Base-by-base conservation (phyloP, 2,329 filamentous ascomycete genomes). In the Ophiostoma himal-ulmi region DNA sequence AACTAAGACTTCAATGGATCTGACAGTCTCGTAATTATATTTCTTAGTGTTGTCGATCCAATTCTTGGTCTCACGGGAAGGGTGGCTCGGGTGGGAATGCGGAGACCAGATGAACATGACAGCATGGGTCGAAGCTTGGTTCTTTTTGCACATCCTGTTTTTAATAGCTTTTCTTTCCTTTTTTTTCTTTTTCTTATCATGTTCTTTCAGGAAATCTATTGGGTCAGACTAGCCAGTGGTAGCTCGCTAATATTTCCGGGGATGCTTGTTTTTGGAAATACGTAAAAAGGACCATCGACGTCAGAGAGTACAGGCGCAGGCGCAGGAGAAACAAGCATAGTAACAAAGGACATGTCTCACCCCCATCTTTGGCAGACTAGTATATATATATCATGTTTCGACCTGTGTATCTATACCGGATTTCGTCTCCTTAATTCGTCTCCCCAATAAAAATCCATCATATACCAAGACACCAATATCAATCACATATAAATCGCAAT, bases 401-500 rank as follows among this genome's bases (percentile, higher is more conserved):
- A 30, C 30, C 30, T 30, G 30, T 30, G 2, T 30, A 30, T 30
- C 3, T 30, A 3, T 30, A 30, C 30, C 30, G 30, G 30, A 30
- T 30, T 30, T 30, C 1, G 30, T 30, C 30, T 30, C 30, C 30
- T 30, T 30, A 4, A 30, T 30, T 30, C 4, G 30, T 30, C 30
- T 30, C 30, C 30, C 30, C 30, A 30, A 30, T 30, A 30, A 30
- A 30, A 2, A 30, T 30, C 30, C n/a, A 22, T 52, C 26, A 65
- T 26, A 54, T 5, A 20, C 13, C 37, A 14, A n/a, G 14, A 41
- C 26, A 26, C 6, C 6, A 7, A 13, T 6, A 22, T 41, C 14
- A 11, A 39, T 14, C 37, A 65, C 41, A 39, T 4, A n/a, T 22
- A 60, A 7, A 37, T 14, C 26, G 10, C 70, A 70, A 91, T 91